These are phyloP conservation scores for Acanthamoeba triangularis DNA, from an alignment of 208 protist genomes.

Conservation along the genomic window DNA sequence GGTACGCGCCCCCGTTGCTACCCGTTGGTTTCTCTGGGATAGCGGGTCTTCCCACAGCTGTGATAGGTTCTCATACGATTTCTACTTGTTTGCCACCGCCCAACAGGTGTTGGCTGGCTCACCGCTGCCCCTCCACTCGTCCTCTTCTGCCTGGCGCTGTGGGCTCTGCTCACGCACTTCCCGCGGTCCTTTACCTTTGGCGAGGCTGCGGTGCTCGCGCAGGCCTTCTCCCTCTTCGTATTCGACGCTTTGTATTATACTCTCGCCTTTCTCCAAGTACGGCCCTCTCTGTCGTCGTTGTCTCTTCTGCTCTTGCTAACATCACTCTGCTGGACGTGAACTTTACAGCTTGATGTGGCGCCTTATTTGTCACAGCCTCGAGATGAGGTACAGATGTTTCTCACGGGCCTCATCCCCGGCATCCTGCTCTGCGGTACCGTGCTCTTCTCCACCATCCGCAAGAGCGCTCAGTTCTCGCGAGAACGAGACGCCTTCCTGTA, in stretches of 20 bases:
- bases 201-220: neutral
- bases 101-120: neutral
- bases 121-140: slow-evolving; percentile 18
- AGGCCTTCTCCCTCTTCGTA: slow-evolving; percentile 43
- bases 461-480: slow-evolving; percentile 8
- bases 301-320: neutral
- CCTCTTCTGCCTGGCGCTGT: slow-evolving; percentile 23
- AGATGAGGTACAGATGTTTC: slow-evolving; percentile 36
- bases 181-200: slow-evolving; percentile 63
- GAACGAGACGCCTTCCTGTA: slow-evolving; percentile 42
- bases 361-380: neutral
- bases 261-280: neutral
- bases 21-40: neutral
- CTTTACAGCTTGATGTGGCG: neutral
- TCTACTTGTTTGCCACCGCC: neutral
- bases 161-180: neutral
- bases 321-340: too few relatives aligned
- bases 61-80: neutral
- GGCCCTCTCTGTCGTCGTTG: neutral
- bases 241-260: slow-evolving; percentile 41
- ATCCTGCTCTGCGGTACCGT: slow-evolving; percentile 18
- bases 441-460: slow-evolving; percentile 30
- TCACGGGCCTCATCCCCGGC: slow-evolving; percentile 27
- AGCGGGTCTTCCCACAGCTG: neutral
- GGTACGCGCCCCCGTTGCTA: neutral